These are phyloP conservation scores for Vanilla planifolia DNA, from an alignment of 106 monocot genomes.

Conservation along the genomic window DNA sequence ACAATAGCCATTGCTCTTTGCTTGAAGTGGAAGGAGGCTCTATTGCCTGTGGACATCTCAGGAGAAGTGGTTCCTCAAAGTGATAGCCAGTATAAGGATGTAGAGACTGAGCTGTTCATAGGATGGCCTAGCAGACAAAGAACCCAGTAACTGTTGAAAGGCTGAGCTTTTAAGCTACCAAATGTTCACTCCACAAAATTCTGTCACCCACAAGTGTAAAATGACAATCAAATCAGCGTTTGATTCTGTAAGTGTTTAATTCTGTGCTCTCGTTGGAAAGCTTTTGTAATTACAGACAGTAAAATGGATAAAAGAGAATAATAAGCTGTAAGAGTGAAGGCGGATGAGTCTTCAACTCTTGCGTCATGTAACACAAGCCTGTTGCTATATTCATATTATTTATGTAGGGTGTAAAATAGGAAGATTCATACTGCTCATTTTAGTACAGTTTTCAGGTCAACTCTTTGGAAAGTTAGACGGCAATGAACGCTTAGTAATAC, in stretches of 20 bases:
- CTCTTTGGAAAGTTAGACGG: too few relatives aligned
- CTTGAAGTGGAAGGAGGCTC: not conserved
- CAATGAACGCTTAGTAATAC: too few relatives aligned
- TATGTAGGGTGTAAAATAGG: too few relatives aligned
- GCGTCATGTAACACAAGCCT: not conserved
- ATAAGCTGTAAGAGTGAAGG: not conserved
- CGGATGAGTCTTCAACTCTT: not conserved
- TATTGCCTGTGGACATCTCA: not conserved
- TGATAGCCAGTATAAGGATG: not conserved
- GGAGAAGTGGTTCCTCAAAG: not conserved
- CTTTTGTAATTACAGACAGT: not conserved
- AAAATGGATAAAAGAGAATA: not conserved
- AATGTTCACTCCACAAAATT: not conserved
- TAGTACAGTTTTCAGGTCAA: too few relatives aligned
- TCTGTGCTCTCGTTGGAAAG: not conserved
- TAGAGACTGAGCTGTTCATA: constrained; percentile 3
- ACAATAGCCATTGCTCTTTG: not conserved
- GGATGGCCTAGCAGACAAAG: not conserved
- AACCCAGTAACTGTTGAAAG: not conserved
- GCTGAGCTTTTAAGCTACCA: not conserved
- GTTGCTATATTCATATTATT: too few relatives aligned
- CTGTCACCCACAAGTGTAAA: not conserved
- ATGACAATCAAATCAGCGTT: not conserved
- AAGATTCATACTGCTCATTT: too few relatives aligned
- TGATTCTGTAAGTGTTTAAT: too few relatives aligned